Percentiles rank a stretch among this genome's conserved stretches.
Conservation (phyloP, 2,329 filamentous ascomycete species). For the Tolypocladium pustulatum region DNA sequence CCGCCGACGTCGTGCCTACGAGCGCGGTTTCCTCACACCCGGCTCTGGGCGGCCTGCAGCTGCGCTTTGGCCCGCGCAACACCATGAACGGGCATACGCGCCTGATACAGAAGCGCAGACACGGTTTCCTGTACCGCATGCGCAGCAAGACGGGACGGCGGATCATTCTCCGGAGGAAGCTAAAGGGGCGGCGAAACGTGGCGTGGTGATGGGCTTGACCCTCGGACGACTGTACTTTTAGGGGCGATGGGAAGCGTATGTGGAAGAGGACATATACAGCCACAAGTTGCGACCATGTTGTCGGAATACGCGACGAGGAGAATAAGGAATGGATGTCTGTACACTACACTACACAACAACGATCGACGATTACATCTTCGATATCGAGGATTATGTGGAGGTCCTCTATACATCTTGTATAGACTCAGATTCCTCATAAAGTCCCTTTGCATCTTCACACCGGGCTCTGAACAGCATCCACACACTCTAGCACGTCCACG, state of each 20-base stretch:
- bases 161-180: conserved; percentile 38
- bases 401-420: neutral
- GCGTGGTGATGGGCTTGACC: conserved; percentile 11
- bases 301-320: neutral
- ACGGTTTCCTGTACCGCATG: conserved; percentile 44
- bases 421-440: too few relatives aligned
- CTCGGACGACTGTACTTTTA: neutral
- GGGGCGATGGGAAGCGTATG: too few relatives aligned
- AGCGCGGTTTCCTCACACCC: conserved; percentile 39
- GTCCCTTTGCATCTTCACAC: neutral
- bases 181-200: conserved; percentile 40
- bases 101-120: conserved; percentile 47
- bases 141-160: conserved; percentile 40
- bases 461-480: conserved; percentile 3
- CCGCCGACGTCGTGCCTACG: conserved; percentile 4
- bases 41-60: conserved; percentile 37
- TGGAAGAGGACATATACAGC: neutral
- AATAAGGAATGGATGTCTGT: neutral
- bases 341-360: neutral
- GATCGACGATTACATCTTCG: neutral
- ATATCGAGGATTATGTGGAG: neutral
- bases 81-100: conserved; percentile 45
- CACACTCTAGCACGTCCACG: conserved; percentile 17
- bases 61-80: conserved; percentile 48
- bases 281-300: neutral